Evolutionary conservation across 2,329 filamentous ascomycete genomes (phyloP).

Genomic region (Hypoxylon sp.): DNA sequence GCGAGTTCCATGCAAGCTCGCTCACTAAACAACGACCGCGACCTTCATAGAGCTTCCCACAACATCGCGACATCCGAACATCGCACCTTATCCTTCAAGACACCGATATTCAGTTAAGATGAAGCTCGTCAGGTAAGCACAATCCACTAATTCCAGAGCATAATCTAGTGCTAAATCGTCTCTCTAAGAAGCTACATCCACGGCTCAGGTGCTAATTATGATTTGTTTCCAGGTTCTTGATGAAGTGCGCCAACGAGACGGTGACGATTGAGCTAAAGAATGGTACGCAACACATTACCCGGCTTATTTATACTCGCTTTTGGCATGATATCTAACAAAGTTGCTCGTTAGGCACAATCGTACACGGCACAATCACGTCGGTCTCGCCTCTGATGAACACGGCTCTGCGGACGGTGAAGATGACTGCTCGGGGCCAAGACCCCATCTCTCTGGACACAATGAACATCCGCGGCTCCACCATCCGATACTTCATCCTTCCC

Average conservation of each 20-base stretch:
- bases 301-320: not conserved
- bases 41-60: slow-evolving; percentile 20
- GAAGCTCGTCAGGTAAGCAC: slow-evolving; percentile 94
- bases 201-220: slow-evolving; percentile 51
- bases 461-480: slow-evolving; percentile 95
- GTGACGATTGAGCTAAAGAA: slow-evolving; percentile 99
- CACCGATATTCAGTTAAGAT: slow-evolving; percentile 66
- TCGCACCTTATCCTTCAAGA: not conserved
- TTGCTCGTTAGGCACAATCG: slow-evolving; percentile 79
- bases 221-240: slow-evolving; percentile 80
- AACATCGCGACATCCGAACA: slow-evolving; percentile 9
- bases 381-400: slow-evolving; percentile 99
- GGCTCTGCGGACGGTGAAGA: slow-evolving; percentile 93
- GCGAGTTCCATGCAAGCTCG: slow-evolving; percentile 23
- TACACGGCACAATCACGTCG: slow-evolving; percentile 96
- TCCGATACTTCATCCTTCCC: slow-evolving; percentile 96
- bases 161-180: slow-evolving; percentile 59
- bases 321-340: slow-evolving; percentile 16
- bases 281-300: slow-evolving; percentile 67
- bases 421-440: slow-evolving; percentile 90
- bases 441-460: slow-evolving; percentile 92
- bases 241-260: slow-evolving; percentile 99
- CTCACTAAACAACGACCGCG: slow-evolving; percentile 34
- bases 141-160: slow-evolving; percentile 48
- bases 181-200: slow-evolving; percentile 54